Evolutionary conservation across 495 filamentous ascomycete genomes (phyloP).

Genomic region (Penicillium silybi): DNA sequence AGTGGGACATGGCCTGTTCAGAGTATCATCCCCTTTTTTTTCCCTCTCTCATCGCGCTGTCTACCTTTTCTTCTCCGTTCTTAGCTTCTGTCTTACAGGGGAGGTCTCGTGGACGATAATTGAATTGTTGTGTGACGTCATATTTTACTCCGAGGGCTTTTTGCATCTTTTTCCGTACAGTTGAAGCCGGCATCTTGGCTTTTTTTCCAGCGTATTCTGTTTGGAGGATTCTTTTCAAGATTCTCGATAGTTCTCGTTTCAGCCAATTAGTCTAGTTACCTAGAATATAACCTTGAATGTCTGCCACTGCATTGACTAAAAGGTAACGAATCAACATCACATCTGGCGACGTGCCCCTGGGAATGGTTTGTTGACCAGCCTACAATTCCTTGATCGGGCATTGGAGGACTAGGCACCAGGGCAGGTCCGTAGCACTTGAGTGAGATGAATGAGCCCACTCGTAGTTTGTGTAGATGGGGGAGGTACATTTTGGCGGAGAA

Average conservation of each 20-base stretch:
- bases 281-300: no score
- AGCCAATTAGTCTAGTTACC: neutral
- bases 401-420: no score
- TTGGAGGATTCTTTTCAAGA: neutral
- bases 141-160: neutral
- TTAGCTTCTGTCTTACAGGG: slow-evolving; percentile 20
- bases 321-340: no score
- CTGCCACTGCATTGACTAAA: no score
- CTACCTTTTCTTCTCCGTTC: slow-evolving; percentile 1
- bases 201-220: no score
- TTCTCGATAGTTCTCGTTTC: neutral
- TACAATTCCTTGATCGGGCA: no score
- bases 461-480: no score
- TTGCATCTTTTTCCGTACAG: neutral
- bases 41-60: slow-evolving; percentile 3
- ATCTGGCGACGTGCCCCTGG: no score
- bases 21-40: slow-evolving; percentile 9
- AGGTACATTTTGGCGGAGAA: no score
- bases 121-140: slow-evolving; percentile 18
- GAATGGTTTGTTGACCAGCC: no score
- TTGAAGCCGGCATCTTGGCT: neutral
- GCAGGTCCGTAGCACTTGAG: no score
- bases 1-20: slow-evolving; percentile 26
- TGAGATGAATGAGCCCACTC: no score
- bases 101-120: slow-evolving; percentile 22